Base-by-base conservation (phyloP, 306 rosid genomes). In the Elaeagnus macrophylla region DNA sequence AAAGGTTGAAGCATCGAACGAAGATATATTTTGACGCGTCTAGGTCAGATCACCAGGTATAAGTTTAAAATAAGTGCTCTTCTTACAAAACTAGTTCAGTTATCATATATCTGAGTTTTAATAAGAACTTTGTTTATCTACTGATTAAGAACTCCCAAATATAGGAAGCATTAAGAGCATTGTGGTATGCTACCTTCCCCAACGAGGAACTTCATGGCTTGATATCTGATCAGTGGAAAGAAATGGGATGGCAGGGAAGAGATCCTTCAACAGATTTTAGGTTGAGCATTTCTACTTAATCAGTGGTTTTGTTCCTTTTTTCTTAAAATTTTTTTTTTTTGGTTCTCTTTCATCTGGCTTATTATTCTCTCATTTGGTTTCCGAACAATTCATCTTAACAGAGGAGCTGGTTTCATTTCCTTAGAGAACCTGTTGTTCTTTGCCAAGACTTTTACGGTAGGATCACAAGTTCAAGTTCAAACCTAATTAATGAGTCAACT, bases 211-310 rank as follows among this genome's bases (percentile, higher is more conserved):
- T 85, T 46, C 72, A 51, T 15, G 86, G 89, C 61, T 79, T 89
- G 84, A 69, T 89, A 72, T 89, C 94, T 54, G 94, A 89, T 59
- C 97, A 89, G 51, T 85, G 95, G 97, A 89, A 89, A 68, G 89
- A 89, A 69, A 89, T 85, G 95, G 97, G 97, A 51, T 89, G 95
- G 95, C 97, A 89, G 58, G 95, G 97, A 75, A 85, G 79, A 73
- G 95, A 89, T 55, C 97, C 97, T 39, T 89, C 97, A 0, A 89
- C 97, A 37, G 95, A 89, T 83, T 89, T 89, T 78, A 83, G 95
- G 97, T 89, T 70, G 10, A 59, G 43, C 50, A 61, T 47, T 61
- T 9, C 17, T 53, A 53, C 62, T 37, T n/a, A n/a, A n/a, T n/a
- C n/a, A n/a, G n/a, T n/a, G n/a, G n/a, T n/a, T n/a, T n/a, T n/a